phyloP scores from a whole-genome alignment of 2,329 filamentous ascomycete species.

The Exophiala sp. region DNA sequence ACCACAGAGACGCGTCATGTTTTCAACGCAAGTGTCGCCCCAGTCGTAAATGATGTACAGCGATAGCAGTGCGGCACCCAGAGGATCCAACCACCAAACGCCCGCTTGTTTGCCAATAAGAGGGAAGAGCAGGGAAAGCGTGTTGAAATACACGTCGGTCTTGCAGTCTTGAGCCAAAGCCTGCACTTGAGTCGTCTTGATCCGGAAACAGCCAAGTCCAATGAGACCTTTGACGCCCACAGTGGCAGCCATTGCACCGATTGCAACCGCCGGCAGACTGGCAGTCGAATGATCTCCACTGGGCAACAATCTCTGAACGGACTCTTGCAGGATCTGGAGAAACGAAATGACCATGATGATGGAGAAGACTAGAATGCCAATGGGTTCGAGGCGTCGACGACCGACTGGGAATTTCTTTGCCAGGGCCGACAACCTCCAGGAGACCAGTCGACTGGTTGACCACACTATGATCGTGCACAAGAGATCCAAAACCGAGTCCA shows the following conservation, averaged over 20 bases:
- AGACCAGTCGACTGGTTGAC: constrained; percentile 57
- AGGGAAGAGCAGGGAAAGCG: constrained; percentile 60
- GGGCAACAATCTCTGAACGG: constrained; percentile 56
- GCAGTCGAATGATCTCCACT: constrained; percentile 32
- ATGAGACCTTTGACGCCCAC: constrained; percentile 59
- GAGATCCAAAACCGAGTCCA: constrained; percentile 60
- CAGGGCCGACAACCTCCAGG: constrained; percentile 53
- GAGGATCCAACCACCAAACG: constrained; percentile 65
- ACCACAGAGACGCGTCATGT: constrained; percentile 58
- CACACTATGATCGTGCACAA: constrained; percentile 61
- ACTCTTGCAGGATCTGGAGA: constrained; percentile 59
- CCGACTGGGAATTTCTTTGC: constrained; percentile 58
- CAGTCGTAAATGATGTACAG: constrained; percentile 68
- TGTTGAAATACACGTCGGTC: constrained; percentile 63
- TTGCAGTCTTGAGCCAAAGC: constrained; percentile 63
- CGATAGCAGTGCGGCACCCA: constrained; percentile 60
- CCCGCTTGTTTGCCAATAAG: constrained; percentile 57
- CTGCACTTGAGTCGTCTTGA: constrained; percentile 63
- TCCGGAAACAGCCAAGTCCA: constrained; percentile 56
- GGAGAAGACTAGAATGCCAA: constrained; percentile 61
- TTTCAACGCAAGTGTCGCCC: constrained; percentile 59
- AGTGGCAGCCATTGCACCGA: constrained; percentile 56
- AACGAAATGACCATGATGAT: constrained; percentile 64
- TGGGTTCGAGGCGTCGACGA: constrained; percentile 55
- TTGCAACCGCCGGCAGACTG: constrained; percentile 50